phyloP scores from a whole-genome alignment of 805 yeast genomes.

The Pichia cephalocereana region DNA sequence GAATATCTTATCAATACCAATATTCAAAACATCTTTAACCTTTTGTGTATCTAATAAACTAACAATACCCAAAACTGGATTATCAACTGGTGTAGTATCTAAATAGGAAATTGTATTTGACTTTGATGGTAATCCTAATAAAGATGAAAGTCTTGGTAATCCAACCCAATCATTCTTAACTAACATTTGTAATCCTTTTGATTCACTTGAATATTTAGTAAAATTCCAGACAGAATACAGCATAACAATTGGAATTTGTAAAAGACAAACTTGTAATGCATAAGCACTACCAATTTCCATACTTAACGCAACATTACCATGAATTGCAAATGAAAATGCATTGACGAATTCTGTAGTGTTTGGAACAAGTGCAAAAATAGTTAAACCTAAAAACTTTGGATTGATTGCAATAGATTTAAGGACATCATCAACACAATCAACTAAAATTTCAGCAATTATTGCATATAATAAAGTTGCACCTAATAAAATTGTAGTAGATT shows the following conservation, averaged over 20 bases:
- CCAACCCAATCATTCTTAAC: slow-evolving; percentile 2
- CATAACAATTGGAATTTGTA: slow-evolving; percentile 89
- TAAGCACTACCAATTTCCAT: slow-evolving; percentile 99
- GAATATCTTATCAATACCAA: slow-evolving; percentile 37
- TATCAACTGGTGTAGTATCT: not conserved
- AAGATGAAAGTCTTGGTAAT: slow-evolving; percentile 7
- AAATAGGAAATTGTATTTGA: not conserved
- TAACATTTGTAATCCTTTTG: not conserved
- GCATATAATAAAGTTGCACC: slow-evolving; percentile 86
- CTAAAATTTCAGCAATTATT: slow-evolving; percentile 86
- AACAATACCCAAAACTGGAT: not conserved
- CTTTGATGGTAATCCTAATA: slow-evolving; percentile 1
- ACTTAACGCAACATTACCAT: slow-evolving; percentile 92
- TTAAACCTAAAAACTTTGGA: slow-evolving; percentile 86
- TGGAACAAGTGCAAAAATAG: slow-evolving; percentile 93
- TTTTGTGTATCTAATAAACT: not conserved
- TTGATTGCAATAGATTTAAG: slow-evolving; percentile 68
- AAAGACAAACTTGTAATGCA: slow-evolving; percentile 87
- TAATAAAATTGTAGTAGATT: slow-evolving; percentile 73
- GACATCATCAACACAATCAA: slow-evolving; percentile 86
- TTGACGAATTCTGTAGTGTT: slow-evolving; percentile 94
- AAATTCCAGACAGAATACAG: slow-evolving; percentile 52
- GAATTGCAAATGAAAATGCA: slow-evolving; percentile 92
- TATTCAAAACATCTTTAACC: not conserved
- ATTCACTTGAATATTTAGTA: slow-evolving; percentile 1